Evolutionary conservation across 2,329 filamentous ascomycete genomes (phyloP), one percentile per base, ranked within the genome.

Genomic region (Epichloe hybrida): DNA sequence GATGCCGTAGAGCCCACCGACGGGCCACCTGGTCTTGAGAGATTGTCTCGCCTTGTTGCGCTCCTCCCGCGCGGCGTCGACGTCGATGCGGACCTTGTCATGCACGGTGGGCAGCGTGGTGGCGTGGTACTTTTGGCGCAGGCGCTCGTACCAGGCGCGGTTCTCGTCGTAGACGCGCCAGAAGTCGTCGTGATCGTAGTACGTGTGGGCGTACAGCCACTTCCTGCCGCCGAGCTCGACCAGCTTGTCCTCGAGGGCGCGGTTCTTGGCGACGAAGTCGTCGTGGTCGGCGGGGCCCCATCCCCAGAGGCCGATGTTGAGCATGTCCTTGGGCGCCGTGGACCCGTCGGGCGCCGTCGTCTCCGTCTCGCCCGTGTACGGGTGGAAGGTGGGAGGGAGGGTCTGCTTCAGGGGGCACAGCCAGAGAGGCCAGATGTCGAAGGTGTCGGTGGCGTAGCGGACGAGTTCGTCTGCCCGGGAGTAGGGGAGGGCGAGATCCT

Each of bases 161-260:
- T 72, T 72, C 4, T 50, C 5, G 62, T 72, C 72, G 62, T 86
- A 86, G 48, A 81, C 70, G 36, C 68, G 59, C 81, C 82, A 86
- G 66, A 86, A 88, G 61, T 86, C 79, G 0, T 75, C 69, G 61
- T 85, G 77, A 15, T 77, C 75, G 64, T 93, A 93, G 69, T 89
- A 94, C 0, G 86, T 84, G 60, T 91, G 85, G 3, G 88, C 87
- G 65, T 95, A 94, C 12, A 94, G 71, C 84, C 87, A 93, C 70
- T 94, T 94, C 71, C 85, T 79, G 2, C 88, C 88, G 45, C 82
- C 81, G 1, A 93, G 75, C 56, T 80, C 73, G 46, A 72, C 71
- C 4, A 90, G 76, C 61, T 84, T 84, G 20, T 71, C 68, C 68
- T 94, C 88, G 20, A 94, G 73, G 42, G 73, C 74, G 35, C 83